These are phyloP conservation scores for Rhodotorula babjevae DNA, from an alignment of 768 basidiomycete species.

Conservation along the genomic window DNA sequence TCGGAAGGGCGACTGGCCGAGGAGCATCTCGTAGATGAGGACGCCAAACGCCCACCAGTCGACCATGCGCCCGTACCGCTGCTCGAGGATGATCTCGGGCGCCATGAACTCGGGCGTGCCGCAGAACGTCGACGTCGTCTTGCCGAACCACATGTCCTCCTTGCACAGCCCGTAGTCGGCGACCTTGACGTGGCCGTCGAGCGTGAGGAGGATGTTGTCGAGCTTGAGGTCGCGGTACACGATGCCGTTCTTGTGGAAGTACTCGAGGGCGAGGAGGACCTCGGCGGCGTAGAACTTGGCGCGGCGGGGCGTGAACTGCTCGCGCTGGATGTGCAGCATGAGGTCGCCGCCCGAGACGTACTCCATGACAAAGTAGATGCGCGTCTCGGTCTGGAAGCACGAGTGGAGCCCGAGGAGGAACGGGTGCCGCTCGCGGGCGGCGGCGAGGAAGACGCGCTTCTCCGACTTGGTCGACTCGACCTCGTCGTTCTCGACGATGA, in stretches of 20 bases:
- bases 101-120: conserved; percentile 99
- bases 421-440: conserved; percentile 94
- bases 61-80: conserved; percentile 95
- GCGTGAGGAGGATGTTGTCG: conserved; percentile 92
- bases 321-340: conserved; percentile 98
- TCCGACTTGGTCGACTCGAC: conserved; percentile 99
- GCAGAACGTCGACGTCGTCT: conserved; percentile 97
- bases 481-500: conserved; percentile 99
- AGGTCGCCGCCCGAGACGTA: conserved; percentile 98
- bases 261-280: conserved; percentile 89
- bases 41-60: conserved; percentile 99
- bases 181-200: conserved; percentile 97
- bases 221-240: conserved; percentile 97
- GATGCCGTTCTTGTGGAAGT: conserved; percentile 98
- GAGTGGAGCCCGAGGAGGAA: conserved; percentile 95
- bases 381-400: conserved; percentile 99
- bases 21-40: conserved; percentile 94
- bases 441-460: conserved; percentile 94
- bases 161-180: conserved; percentile 99
- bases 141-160: conserved; percentile 96
- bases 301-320: conserved; percentile 96
- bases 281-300: conserved; percentile 99
- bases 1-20: conserved; percentile 98
- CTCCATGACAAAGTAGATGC: conserved; percentile 99
- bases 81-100: conserved; percentile 99